A percentile compares a stretch with the other conserved stretches of the same genome.
Conservation (phyloP, 148 eudicot species). For the Cornus kousa region DNA sequence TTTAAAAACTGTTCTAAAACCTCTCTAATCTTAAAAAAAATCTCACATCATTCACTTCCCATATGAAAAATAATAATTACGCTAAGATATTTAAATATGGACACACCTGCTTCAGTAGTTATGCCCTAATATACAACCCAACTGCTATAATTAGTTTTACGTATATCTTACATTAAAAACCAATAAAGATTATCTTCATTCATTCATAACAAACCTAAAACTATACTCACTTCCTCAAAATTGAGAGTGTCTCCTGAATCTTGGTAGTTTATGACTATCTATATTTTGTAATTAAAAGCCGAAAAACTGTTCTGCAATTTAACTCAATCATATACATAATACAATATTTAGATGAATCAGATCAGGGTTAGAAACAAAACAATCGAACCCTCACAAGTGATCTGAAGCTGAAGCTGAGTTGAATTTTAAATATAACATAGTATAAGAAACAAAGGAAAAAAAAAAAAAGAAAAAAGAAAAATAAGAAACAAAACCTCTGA, state of each 20-base stretch:
- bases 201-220: too few relatives aligned
- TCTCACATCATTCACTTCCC: too few relatives aligned
- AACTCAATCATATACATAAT: slow-evolving; percentile 20
- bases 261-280: neutral
- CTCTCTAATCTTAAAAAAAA: too few relatives aligned
- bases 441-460: slow-evolving; percentile 1
- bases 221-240: too few relatives aligned
- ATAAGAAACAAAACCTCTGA: neutral
- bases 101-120: too few relatives aligned
- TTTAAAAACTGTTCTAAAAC: too few relatives aligned
- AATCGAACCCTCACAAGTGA: slow-evolving; percentile 17
- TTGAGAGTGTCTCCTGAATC: neutral
- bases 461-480: neutral
- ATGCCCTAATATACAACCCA: too few relatives aligned
- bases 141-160: too few relatives aligned
- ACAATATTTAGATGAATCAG: slow-evolving; percentile 22
- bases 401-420: slow-evolving; percentile 19
- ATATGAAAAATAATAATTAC: too few relatives aligned
- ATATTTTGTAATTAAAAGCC: slow-evolving; percentile 6
- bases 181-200: too few relatives aligned
- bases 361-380: slow-evolving; percentile 18
- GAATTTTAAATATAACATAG: slow-evolving; percentile 12
- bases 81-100: too few relatives aligned
- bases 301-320: neutral
- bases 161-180: too few relatives aligned